A percentile compares a stretch with the other conserved stretches of the same genome.
Evolutionary conservation across 495 filamentous ascomycete genomes (phyloP).

Genomic region (Lophiotrema nucula): DNA sequence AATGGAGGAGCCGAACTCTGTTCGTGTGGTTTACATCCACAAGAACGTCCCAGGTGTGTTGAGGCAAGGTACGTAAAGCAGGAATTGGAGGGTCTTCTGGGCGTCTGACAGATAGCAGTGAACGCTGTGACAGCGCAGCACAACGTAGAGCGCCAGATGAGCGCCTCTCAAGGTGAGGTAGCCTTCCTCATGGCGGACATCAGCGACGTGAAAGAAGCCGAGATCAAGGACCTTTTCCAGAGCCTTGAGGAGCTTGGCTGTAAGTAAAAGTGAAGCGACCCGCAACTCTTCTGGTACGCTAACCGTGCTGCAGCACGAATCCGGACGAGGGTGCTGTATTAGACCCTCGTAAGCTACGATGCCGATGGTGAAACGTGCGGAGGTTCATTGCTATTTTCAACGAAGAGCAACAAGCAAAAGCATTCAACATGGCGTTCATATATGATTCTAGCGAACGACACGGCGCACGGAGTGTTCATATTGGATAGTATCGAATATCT

Average conservation of each 20-base stretch:
- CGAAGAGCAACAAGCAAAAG: constrained; percentile 7
- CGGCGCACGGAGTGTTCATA: constrained; percentile 2
- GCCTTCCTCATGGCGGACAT: constrained; percentile 99
- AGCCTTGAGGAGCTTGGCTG: constrained; percentile 59
- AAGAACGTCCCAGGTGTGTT: constrained; percentile 93
- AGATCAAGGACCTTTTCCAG: constrained; percentile 83
- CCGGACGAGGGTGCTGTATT: constrained; percentile 85
- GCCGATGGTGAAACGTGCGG: constrained; percentile 11
- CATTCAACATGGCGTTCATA: constrained; percentile 36
- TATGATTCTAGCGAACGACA: too few relatives aligned
- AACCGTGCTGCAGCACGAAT: constrained; percentile 51
- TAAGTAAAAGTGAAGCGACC: neutral
- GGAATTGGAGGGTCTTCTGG: neutral
- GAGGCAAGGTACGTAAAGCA: constrained; percentile 51
- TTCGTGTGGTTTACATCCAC: constrained; percentile 94
- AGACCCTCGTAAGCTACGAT: constrained; percentile 20
- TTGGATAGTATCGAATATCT: neutral
- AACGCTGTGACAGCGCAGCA: constrained; percentile 91
- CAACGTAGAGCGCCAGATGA: constrained; percentile 98
- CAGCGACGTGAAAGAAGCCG: constrained; percentile 71
- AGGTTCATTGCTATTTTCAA: constrained; percentile 4
- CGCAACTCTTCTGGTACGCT: constrained; percentile 50
- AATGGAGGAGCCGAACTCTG: constrained; percentile 80
- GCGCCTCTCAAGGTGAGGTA: constrained; percentile 84
- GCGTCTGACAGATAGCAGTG: constrained; percentile 50